Percentiles rank a stretch among this genome's conserved stretches.
Conservation (phyloP, 257 asterid genomes). For the Vinca minor region DNA sequence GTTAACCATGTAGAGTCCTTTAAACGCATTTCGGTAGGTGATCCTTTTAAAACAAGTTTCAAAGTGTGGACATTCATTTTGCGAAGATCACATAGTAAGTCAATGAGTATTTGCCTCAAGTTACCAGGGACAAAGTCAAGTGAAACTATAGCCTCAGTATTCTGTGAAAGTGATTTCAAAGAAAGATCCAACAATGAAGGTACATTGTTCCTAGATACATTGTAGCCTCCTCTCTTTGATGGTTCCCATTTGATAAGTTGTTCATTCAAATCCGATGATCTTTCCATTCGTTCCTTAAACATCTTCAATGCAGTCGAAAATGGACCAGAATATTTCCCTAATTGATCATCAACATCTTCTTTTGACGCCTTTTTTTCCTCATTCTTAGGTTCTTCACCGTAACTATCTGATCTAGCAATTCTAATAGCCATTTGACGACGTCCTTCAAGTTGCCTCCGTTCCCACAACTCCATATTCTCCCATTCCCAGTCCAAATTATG, state of each 20-base stretch:
- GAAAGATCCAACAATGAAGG: conserved; percentile 66
- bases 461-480: too few species aligned
- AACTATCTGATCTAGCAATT: conserved; percentile 40
- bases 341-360: conserved; percentile 24
- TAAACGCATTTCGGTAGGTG: conserved; percentile 57
- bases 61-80: conserved; percentile 37
- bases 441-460: neutral
- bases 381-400: conserved; percentile 23
- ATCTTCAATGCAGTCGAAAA: conserved; percentile 49
- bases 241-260: conserved; percentile 49
- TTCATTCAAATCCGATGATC: conserved; percentile 20
- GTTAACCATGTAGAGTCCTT: conserved; percentile 68
- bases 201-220: conserved; percentile 12
- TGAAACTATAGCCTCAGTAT: conserved; percentile 52
- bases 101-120: conserved; percentile 42
- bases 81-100: conserved; percentile 46
- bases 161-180: conserved; percentile 46
- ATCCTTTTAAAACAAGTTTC: conserved; percentile 46
- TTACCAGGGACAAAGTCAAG: conserved; percentile 51
- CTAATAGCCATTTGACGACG: conserved; percentile 31
- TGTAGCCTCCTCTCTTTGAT: conserved; percentile 14
- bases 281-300: conserved; percentile 33
- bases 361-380: conserved; percentile 28
- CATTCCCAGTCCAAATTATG: too few species aligned
- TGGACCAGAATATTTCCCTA: conserved; percentile 38